A percentile compares a stretch with the other conserved stretches of the same genome.
These are phyloP conservation scores for Aspergillus bertholletiae DNA, from an alignment of 495 filamentous ascomycete species.

Conservation along the genomic window DNA sequence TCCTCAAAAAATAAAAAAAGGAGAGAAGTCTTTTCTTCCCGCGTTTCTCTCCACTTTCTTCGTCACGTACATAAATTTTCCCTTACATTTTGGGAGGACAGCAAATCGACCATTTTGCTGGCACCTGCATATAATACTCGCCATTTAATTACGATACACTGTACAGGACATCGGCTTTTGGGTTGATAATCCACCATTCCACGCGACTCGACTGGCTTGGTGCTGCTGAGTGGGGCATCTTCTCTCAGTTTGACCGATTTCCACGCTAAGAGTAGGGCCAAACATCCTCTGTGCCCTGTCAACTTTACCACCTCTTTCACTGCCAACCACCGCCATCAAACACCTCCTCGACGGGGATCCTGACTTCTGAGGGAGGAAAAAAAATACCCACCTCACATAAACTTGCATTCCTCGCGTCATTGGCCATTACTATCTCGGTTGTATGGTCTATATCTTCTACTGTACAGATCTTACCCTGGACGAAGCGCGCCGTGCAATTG, in stretches of 20 bases:
- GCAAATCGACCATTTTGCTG: not conserved
- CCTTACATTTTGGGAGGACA: not conserved
- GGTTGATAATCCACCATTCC: slow-evolving; percentile 20
- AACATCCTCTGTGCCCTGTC: slow-evolving; percentile 45
- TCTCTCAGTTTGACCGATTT: too few species aligned
- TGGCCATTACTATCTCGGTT: slow-evolving; percentile 13
- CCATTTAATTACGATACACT: not conserved
- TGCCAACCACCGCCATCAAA: slow-evolving; percentile 21
- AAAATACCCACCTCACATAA: not conserved
- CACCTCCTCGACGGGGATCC: slow-evolving; percentile 6
- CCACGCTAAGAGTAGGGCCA: slow-evolving; percentile 50
- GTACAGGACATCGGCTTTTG: not conserved
- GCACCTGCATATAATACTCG: slow-evolving; percentile 5
- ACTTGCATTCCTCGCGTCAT: slow-evolving; percentile 16
- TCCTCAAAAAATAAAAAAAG: too few species aligned
- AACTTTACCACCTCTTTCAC: slow-evolving; percentile 37
- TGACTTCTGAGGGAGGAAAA: not conserved
- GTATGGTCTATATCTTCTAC: slow-evolving; percentile 2
- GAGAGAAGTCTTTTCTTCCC: slow-evolving; percentile 3
- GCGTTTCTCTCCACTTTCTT: not conserved
- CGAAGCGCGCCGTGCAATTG: slow-evolving; percentile 24
- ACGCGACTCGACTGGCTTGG: slow-evolving; percentile 28
- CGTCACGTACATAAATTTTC: slow-evolving; percentile 11
- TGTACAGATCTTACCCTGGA: not conserved
- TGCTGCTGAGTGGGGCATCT: slow-evolving; percentile 41